Evolutionary conservation across 2,329 filamentous ascomycete genomes (phyloP), one percentile per base, ranked within the genome.

Genomic region (Colletotrichum brevisporum): DNA sequence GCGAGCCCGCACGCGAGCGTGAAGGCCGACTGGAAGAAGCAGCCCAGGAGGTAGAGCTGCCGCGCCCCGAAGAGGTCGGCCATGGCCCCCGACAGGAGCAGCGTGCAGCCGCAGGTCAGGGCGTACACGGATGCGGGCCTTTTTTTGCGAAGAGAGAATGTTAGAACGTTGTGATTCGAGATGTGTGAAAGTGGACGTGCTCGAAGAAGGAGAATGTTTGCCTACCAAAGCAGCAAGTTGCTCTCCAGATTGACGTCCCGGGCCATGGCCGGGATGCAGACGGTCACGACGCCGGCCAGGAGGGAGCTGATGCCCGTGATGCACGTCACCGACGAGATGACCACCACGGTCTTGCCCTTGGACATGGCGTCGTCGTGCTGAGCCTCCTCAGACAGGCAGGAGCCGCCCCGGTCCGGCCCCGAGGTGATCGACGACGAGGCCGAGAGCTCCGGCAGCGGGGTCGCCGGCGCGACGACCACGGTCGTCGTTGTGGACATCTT

Each of bases 31-130:
- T 62, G 66, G 15, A 71, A 59, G 47, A 71, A 56, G 52, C 66
- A 71, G 5, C 69, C 69, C 21, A 65, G 10, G 13, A 71, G 69
- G 18, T 71, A 62, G 8, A 71, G 62, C 36, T 53, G 43, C n/a
- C 69, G 56, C 16, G 61, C 67, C 9, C 69, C 69, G 48, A 66
- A 54, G 21, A 71, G 67, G 15, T 71, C 66, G 45, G 69, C 60
- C 61, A 71, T 63, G 6, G 65, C 65, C 2, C 69, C 69, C 2
- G 69, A 63, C 0, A 71, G 27, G 4, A 71, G 50, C 9, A 64
- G 53, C 8, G 52, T 57, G 36, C 58, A 68, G 21, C 64, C 54
- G 10, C 64, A 67, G 2, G 57, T 67, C 39, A 67, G 16, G 15
- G 64, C 64, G 15, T 67, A 67, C 12, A 63, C 64, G 6, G 64